These are phyloP conservation scores for Prunus yedoensis DNA, from an alignment of 331 rosid species.

Conservation along the genomic window DNA sequence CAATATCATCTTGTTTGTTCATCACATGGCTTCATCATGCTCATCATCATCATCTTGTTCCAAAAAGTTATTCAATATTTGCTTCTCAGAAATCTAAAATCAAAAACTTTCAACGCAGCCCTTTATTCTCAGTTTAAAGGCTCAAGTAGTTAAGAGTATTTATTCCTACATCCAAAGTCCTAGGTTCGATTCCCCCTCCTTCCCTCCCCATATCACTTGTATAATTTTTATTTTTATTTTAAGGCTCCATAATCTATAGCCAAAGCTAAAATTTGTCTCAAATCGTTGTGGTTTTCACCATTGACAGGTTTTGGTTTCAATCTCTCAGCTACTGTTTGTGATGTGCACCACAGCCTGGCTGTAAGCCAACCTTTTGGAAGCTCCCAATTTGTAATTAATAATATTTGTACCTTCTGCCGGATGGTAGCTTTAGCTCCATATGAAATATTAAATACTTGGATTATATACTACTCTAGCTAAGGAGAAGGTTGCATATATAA, in stretches of 20 bases:
- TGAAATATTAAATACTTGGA: background rate
- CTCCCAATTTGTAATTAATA: slow-evolving; percentile 14
- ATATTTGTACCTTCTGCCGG: slow-evolving; percentile 17
- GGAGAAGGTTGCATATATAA: background rate
- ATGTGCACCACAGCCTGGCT: slow-evolving; percentile 27
- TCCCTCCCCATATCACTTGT: no score
- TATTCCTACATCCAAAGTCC: no score
- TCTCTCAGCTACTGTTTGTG: slow-evolving; percentile 17
- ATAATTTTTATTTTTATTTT: no score
- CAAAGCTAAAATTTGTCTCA: background rate
- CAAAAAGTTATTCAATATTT: no score
- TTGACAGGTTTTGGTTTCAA: slow-evolving; percentile 17
- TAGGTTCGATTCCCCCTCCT: no score
- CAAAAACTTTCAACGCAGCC: no score
- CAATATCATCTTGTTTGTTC: background rate
- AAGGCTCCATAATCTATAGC: background rate
- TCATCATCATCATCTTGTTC: no score
- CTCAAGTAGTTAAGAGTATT: no score
- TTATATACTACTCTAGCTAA: background rate
- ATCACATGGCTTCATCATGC: background rate
- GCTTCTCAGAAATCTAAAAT: no score
- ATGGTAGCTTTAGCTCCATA: slow-evolving; percentile 1
- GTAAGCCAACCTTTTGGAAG: slow-evolving; percentile 19
- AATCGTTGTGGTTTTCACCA: slow-evolving; percentile 35
- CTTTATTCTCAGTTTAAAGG: no score